These are phyloP conservation scores for Avena insularis DNA, from an alignment of 176 grass and related monocot species.

Conservation along the genomic window DNA sequence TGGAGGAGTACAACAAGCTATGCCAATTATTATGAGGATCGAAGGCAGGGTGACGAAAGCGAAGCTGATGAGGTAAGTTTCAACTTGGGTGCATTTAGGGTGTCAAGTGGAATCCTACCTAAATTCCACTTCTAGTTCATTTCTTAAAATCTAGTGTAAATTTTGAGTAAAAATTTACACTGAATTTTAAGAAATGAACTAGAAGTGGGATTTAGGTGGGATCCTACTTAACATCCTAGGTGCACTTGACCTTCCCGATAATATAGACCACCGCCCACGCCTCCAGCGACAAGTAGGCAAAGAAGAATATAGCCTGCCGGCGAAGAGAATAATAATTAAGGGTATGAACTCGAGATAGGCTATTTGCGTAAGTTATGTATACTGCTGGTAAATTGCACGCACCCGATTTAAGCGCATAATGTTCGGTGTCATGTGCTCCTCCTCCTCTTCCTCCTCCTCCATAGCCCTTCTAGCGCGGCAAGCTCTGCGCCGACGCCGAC, in stretches of 20 bases:
- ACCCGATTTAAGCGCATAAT: background rate
- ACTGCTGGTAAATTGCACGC: background rate
- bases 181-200: no score
- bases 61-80: background rate
- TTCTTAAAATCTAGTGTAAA: no score
- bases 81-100: background rate
- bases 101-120: no score
- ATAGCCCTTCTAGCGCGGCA: background rate
- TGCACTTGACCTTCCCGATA: no score
- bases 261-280: background rate
- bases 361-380: background rate
- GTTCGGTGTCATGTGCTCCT: background rate
- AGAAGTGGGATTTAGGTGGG: no score
- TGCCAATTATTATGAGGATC: background rate
- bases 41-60: constrained; percentile 2
- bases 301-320: background rate
- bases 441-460: background rate
- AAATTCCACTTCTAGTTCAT: no score
- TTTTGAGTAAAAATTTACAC: no score
- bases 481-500: background rate
- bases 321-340: background rate
- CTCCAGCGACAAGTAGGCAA: background rate
- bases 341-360: background rate
- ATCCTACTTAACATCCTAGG: background rate
- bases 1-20: background rate